phyloP scores from a whole-genome alignment of 2,329 filamentous ascomycete species.

The Fragosphaeria purpurea region DNA sequence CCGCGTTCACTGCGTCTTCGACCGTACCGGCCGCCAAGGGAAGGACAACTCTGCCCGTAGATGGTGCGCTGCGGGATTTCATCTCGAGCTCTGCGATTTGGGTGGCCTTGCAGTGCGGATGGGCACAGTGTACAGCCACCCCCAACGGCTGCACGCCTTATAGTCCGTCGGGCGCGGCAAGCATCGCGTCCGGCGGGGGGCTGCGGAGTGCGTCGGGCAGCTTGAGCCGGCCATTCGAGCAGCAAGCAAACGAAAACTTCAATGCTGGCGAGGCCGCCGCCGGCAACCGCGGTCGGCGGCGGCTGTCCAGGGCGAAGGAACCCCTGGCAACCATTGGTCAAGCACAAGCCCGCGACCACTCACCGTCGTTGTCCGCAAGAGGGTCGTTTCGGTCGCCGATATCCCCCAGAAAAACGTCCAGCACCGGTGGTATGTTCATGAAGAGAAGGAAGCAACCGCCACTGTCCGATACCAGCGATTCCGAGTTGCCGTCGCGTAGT shows the following conservation, averaged over 20 bases:
- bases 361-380: slow-evolving; percentile 2
- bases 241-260: not conserved
- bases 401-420: slow-evolving; percentile 31
- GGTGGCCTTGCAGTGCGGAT: slow-evolving; percentile 38
- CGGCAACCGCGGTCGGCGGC: slow-evolving; percentile 5
- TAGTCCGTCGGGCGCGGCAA: not conserved
- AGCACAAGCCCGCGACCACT: slow-evolving; percentile 5
- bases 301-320: slow-evolving; percentile 3
- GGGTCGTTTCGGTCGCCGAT: not conserved
- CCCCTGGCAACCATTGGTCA: slow-evolving; percentile 8
- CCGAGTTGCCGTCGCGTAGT: slow-evolving; percentile 8
- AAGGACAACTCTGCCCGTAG: slow-evolving; percentile 27
- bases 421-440: slow-evolving; percentile 37
- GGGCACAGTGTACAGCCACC: slow-evolving; percentile 9
- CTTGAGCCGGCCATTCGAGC: slow-evolving; percentile 1
- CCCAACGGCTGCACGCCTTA: not conserved
- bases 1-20: slow-evolving; percentile 1
- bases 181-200: not conserved
- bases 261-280: not conserved
- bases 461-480: slow-evolving; percentile 15
- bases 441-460: slow-evolving; percentile 24
- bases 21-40: slow-evolving; percentile 12
- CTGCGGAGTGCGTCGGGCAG: not conserved
- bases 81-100: slow-evolving; percentile 43
- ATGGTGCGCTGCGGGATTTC: slow-evolving; percentile 35